These are phyloP conservation scores for Coprinellus micaceus DNA, from an alignment of 768 basidiomycete genomes.

Conservation along the genomic window DNA sequence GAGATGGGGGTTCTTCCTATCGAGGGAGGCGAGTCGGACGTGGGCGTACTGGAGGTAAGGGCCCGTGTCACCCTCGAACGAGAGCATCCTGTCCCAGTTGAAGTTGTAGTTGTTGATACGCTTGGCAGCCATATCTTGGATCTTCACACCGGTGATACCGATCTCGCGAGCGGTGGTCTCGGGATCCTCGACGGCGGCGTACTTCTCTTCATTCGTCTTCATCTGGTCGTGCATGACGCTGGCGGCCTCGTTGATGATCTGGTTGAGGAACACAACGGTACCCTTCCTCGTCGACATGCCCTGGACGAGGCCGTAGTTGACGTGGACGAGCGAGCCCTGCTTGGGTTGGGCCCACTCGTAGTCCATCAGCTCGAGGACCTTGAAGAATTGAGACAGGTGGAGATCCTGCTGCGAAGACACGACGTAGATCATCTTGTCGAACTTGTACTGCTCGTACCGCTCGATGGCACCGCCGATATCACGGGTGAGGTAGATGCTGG, in stretches of 20 bases:
- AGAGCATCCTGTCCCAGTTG: slow-evolving; percentile 89
- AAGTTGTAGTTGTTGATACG: slow-evolving; percentile 95
- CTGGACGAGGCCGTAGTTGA: slow-evolving; percentile 88
- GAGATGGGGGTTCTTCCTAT: slow-evolving; percentile 84
- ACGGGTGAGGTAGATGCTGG: slow-evolving; percentile 90
- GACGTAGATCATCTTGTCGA: slow-evolving; percentile 88
- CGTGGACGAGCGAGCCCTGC: slow-evolving; percentile 63
- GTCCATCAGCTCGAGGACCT: slow-evolving; percentile 85
- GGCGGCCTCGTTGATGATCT: slow-evolving; percentile 86
- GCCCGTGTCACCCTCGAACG: slow-evolving; percentile 93
- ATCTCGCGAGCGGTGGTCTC: slow-evolving; percentile 75
- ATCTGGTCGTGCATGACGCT: slow-evolving; percentile 96
- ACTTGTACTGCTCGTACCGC: slow-evolving; percentile 88
- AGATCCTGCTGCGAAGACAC: slow-evolving; percentile 84
- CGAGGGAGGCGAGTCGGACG: slow-evolving; percentile 83
- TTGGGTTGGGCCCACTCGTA: slow-evolving; percentile 68
- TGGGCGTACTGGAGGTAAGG: slow-evolving; percentile 95
- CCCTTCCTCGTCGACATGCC: slow-evolving; percentile 96
- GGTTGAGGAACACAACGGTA: slow-evolving; percentile 90
- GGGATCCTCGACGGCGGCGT: slow-evolving; percentile 83
- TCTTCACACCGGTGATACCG: slow-evolving; percentile 94
- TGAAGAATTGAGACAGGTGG: slow-evolving; percentile 90
- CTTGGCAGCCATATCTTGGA: slow-evolving; percentile 96
- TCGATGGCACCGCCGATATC: slow-evolving; percentile 94
- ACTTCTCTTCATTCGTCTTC: slow-evolving; percentile 92